Evolutionary conservation across 768 basidiomycete species (phyloP), one percentile per base, ranked within the genome.

Genomic region (Tricholoma matsutake): DNA sequence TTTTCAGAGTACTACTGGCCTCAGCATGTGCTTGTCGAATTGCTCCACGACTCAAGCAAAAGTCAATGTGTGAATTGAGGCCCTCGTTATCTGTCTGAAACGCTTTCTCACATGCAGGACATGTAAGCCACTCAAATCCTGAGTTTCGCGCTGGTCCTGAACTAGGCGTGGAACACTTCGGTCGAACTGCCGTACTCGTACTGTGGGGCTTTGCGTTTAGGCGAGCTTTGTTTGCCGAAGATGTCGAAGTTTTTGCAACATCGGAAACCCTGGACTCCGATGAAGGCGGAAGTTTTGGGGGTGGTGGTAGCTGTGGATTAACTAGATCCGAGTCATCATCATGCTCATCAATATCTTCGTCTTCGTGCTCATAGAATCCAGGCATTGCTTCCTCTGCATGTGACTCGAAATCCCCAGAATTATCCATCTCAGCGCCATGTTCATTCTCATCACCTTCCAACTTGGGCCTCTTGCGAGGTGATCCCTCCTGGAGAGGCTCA

Each of bases 11-110:
- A 35, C 65, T 70, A 25, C 64, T 72, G n/a, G 74, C 72, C 58
- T 77, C 74, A 18, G 67, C 73, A 59, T 90, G 89, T 0, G 91
- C 91, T 67, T 91, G 83, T 61, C 82, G 75, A 62, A 96, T 94
- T 2, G 86, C 89, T 22, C 82, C 83, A 60, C 85, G 84, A 70
- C 91, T 95, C 55, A 97, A 72, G 68, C 95, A 97, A 67, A 87
- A 90, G 72, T 97, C 94, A 47, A 97, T 81, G 67, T 97, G 94
- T n/a, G 84, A 79, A 69, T 97, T 96, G 34, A 97, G 73, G 4
- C 83, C 87, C 53, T 82, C 78, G 69, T 97, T 97, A 70, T 93
- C 86, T 1, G 82, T 85, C 61, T 81, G 75, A 57, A 94, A 70
- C 11, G 74, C 70, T 68, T 83, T 86, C 25, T 74, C 69, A 67